Evolutionary conservation across 768 basidiomycete species (phyloP), one percentile per base, ranked within the genome.

Genomic region (Cystofilobasidium capitatum): DNA sequence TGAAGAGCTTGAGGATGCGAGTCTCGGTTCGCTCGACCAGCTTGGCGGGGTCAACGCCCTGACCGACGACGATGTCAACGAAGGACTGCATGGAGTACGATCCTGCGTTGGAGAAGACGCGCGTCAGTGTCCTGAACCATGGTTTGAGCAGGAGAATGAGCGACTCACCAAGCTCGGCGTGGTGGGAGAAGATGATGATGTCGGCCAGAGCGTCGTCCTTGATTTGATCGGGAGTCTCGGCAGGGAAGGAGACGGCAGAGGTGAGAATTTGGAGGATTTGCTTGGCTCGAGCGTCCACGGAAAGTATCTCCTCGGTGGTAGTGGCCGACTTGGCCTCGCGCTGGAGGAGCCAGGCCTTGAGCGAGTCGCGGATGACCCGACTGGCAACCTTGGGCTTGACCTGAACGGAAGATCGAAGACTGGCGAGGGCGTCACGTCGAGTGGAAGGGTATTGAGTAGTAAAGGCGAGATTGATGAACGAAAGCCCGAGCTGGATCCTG

Each of bases 111-210:
- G 9, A 9, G n/a, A 13, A 24, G 10, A 5, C 10, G 29, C 12
- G n/a, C 3, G 47, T 3, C 22, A 26, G n/a, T n/a, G n/a, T n/a
- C n/a, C n/a, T n/a, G 14, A 3, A 58, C 26, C 3, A 58, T 13
- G 16, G 1, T 3, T 17, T 44, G 7, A 31, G 22, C 40, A 13
- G 40, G 22, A 36, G 13, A 2, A 42, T 14, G 5, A 29, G n/a
- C 2, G 33, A 65, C 55, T 39, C 20, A 60, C 66, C 73, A 29
- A 80, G 66, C 14, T 74, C 77, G 9, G 83, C 81, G 77, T 93
- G 91, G 74, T 94, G 89, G 0, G 84, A 84, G 40, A 93, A 73
- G 22, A 90, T 80, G 17, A 91, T 70, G 59, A 83, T 77, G 31
- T 87, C 79, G 0, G 82, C 78, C 22, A 88, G 71, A 12, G 79